Base-by-base conservation (phyloP, 768 basidiomycete genomes). In the Tricholoma furcatifolium region DNA sequence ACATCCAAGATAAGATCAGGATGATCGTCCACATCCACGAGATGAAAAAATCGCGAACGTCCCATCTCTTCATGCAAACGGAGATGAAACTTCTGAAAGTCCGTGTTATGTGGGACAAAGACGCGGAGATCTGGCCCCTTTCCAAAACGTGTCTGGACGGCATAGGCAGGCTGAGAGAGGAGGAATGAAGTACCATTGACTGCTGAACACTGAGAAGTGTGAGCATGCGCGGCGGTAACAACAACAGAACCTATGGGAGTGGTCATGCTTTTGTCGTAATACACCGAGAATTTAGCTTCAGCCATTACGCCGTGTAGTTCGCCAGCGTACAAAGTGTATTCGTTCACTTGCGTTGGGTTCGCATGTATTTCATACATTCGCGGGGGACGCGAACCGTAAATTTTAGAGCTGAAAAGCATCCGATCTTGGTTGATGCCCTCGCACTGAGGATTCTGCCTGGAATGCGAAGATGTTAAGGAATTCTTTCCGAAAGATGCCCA, bases 381-480 rank as follows among this genome's bases (percentile, higher is more conserved):
- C 1, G 8, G 6, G n/a, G 12, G n/a, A 6, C 5, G 17, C 0
- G 41, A 7, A n/a, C 12, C 6, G n/a, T 1, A 14, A 2, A 35
- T 2, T 20, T 6, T 34, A 7, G 40, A 34, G 6, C 9, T 23
- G 20, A 50, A 50, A 15, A 50, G 4, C 8, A 40, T 34, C 8
- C 49, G 40, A 42, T 50, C 10, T 15, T 23, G 31, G 42, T 50
- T 14, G 40, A 42, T 15, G 17, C 53, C 53, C 46, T 51, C 48
- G 31, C 42, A 50, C 35, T 50, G 48, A 8, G 54, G 54, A 43
- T 39, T 36, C 45, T 55, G 54, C 36, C 46, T 47, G 10, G 9
- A 14, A 7, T 11, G 20, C 6, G 11, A 10, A 2, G 8, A 8
- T 12, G 34, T 11, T 20, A 17, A 42, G 17, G 15, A 44, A 15